Percentiles rank a stretch among this genome's conserved stretches.
Conservation (phyloP, 495 filamentous ascomycete genomes). For the Aspergillus panamensis region DNA sequence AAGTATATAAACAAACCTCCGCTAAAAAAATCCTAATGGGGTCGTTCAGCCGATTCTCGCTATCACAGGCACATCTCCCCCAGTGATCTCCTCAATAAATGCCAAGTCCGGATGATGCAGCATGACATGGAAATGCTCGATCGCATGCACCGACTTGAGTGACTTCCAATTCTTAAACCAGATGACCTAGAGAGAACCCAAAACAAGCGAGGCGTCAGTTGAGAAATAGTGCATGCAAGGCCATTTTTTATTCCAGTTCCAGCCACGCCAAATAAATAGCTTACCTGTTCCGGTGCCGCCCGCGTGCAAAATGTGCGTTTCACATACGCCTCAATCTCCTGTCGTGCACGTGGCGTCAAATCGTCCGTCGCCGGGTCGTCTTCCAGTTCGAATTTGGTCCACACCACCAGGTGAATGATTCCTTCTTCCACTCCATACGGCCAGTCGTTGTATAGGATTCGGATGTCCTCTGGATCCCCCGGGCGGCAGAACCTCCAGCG, state of each 20-base stretch:
- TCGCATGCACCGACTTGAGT: conserved; percentile 75
- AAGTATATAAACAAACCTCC: not conserved
- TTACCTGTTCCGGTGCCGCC: conserved; percentile 46
- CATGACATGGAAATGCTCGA: conserved; percentile 97
- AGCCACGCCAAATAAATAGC: not conserved
- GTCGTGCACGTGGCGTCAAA: conserved; percentile 58
- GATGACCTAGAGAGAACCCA: conserved; percentile 50
- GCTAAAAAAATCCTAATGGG: not conserved
- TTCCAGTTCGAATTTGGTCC: conserved; percentile 84
- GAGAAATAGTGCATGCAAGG: not conserved
- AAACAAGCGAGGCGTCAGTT: not conserved
- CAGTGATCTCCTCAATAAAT: conserved; percentile 68
- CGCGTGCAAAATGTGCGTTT: conserved; percentile 54
- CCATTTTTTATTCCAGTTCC: not conserved
- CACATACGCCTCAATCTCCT: conserved; percentile 67
- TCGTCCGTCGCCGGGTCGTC: conserved; percentile 62
- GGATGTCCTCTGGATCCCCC: conserved; percentile 56
- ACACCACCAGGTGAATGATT: conserved; percentile 81
- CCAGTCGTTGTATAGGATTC: conserved; percentile 84
- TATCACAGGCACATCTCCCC: conserved; percentile 64
- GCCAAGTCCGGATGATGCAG: conserved; percentile 66
- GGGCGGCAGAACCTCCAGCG: not conserved
- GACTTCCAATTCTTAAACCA: conserved; percentile 91
- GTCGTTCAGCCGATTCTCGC: conserved; percentile 24
- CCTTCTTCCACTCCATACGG: conserved; percentile 74